Percentiles rank a stretch among this genome's conserved stretches.
Conservation (phyloP, 179 eudicot species). For the Silene coronaria region DNA sequence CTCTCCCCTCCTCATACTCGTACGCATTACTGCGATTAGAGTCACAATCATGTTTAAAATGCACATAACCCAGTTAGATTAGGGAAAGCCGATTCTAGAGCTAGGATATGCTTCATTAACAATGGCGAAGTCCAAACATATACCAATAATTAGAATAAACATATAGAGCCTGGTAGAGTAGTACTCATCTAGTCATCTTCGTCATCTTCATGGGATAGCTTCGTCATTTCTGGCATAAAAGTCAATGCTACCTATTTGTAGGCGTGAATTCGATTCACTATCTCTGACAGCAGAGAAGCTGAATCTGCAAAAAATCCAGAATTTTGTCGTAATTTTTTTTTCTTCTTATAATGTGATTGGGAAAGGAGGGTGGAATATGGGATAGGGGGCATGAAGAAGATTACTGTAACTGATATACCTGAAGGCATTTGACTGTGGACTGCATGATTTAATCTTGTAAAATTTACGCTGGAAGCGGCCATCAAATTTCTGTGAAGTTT, state of each 20-base stretch:
- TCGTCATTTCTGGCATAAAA: slow-evolving; percentile 37
- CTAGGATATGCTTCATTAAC: neutral
- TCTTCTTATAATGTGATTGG: neutral
- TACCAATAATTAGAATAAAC: neutral
- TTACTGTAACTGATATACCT: slow-evolving; percentile 29
- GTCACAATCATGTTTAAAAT: no score
- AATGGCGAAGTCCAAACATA: neutral
- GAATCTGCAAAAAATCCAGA: slow-evolving; percentile 44
- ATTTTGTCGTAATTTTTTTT: neutral
- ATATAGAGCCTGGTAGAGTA: neutral
- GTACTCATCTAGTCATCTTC: neutral
- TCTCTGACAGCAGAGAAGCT: slow-evolving; percentile 64
- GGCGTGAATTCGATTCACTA: slow-evolving; percentile 49
- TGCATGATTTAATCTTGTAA: slow-evolving; percentile 36
- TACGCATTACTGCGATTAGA: no score
- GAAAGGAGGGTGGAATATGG: neutral
- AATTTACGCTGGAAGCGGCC: slow-evolving; percentile 63
- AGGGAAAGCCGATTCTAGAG: no score
- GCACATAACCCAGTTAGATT: no score
- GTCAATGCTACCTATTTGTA: slow-evolving; percentile 87
- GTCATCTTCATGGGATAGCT: neutral
- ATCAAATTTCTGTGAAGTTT: slow-evolving; percentile 58
- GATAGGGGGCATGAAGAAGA: no score
- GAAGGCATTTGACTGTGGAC: slow-evolving; percentile 54
- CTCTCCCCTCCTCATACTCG: no score